phyloP scores from a whole-genome alignment of 169 alveolate species.

The Cystoisospora suis region DNA sequence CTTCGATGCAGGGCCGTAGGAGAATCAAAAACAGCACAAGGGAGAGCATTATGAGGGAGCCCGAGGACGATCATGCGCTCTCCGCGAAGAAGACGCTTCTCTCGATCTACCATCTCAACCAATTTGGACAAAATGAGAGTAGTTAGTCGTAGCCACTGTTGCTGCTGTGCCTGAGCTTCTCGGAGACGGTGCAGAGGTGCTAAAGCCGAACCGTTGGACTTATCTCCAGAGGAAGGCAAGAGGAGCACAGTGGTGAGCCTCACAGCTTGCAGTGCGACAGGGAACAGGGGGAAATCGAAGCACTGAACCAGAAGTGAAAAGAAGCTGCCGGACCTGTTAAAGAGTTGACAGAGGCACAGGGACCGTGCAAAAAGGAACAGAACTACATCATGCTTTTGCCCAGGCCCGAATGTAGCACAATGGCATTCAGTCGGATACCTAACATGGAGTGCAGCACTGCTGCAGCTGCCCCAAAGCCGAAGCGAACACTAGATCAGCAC shows the following conservation, averaged over 20 bases:
- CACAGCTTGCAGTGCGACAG: conserved; percentile 20
- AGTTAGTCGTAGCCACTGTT: background rate
- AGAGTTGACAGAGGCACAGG: too few relatives aligned
- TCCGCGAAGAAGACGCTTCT: conserved; percentile 6
- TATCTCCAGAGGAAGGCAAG: background rate
- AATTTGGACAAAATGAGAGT: background rate
- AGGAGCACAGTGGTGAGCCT: background rate
- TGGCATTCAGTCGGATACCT: too few relatives aligned
- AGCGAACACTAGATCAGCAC: too few relatives aligned
- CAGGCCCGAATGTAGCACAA: too few relatives aligned
- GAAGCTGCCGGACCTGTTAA: too few relatives aligned
- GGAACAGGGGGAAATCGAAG: conserved; percentile 1
- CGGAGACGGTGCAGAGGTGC: background rate
- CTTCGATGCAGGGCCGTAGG: background rate
- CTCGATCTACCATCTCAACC: background rate
- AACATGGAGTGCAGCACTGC: too few relatives aligned
- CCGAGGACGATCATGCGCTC: conserved; percentile 4
- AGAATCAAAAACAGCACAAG: background rate
- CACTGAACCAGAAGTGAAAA: background rate
- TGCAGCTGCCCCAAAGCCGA: too few relatives aligned
- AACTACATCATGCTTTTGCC: too few relatives aligned
- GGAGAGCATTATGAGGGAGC: background rate
- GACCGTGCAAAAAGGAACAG: too few relatives aligned
- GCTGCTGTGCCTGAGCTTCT: background rate
- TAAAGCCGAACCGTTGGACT: background rate